These are phyloP conservation scores for Protomyces inundatus DNA, from an alignment of 1,139 yeast genomes.

Conservation along the genomic window DNA sequence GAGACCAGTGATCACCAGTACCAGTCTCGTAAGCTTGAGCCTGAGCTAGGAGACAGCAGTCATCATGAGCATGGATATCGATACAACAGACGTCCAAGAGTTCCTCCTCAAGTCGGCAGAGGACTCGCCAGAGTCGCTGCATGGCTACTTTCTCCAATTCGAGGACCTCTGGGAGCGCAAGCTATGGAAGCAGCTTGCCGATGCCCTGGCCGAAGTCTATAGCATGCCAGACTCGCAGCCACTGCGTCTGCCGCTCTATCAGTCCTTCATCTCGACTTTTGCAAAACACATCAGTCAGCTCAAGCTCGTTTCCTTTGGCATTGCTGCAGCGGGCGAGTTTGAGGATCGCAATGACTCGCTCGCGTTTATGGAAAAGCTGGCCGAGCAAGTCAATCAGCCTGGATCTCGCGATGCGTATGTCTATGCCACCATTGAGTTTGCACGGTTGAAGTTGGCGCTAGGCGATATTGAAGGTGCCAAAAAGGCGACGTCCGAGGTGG, in stretches of 20 bases:
- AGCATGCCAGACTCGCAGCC: slow-evolving; percentile 49
- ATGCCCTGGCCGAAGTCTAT: slow-evolving; percentile 59
- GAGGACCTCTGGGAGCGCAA: slow-evolving; percentile 70
- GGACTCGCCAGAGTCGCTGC: slow-evolving; percentile 58
- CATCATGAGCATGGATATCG: neutral
- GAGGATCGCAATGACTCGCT: slow-evolving; percentile 49
- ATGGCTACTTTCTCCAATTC: slow-evolving; percentile 63
- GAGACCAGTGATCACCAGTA: no score
- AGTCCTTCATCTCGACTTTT: slow-evolving; percentile 63
- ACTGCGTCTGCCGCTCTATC: slow-evolving; percentile 61
- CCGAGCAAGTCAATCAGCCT: slow-evolving; percentile 46
- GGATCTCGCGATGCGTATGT: slow-evolving; percentile 51
- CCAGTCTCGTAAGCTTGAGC: no score
- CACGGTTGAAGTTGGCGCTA: slow-evolving; percentile 60
- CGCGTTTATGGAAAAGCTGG: slow-evolving; percentile 52
- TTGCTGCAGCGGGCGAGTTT: slow-evolving; percentile 51
- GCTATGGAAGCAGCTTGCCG: slow-evolving; percentile 48
- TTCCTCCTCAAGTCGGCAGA: slow-evolving; percentile 42
- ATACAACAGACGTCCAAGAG: neutral
- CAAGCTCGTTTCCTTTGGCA: slow-evolving; percentile 68
- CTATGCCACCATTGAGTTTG: slow-evolving; percentile 69
- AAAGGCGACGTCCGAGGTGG: slow-evolving; percentile 59
- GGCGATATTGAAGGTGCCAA: slow-evolving; percentile 61
- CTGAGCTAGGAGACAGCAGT: neutral
- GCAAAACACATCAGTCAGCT: slow-evolving; percentile 70